Conservation (phyloP, 169 alveolate genomes). For the Plasmodium reichenowi region DNA sequence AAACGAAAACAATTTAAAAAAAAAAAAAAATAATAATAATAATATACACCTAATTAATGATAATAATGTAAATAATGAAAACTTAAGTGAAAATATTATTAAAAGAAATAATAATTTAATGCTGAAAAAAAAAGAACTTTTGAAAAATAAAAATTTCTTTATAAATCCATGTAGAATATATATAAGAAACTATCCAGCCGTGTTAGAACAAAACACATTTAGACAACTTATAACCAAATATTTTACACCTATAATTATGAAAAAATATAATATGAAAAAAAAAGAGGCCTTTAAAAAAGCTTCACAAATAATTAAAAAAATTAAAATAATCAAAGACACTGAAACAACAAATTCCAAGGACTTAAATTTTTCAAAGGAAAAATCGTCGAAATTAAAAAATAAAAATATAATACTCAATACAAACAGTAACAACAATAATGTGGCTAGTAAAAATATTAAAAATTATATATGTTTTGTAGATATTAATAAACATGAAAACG, state of each 20-base stretch:
- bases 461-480: slow-evolving; percentile 67
- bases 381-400: background rate
- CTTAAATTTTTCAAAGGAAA: background rate
- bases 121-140: slow-evolving; percentile 61
- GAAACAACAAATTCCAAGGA: background rate
- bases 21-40: slow-evolving; percentile 30
- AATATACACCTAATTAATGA: slow-evolving; percentile 67
- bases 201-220: slow-evolving; percentile 49
- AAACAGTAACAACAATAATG: slow-evolving; percentile 11
- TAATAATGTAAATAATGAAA: slow-evolving; percentile 61
- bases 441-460: background rate
- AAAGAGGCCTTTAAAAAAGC: slow-evolving; percentile 70
- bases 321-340: slow-evolving; percentile 44
- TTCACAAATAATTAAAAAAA: slow-evolving; percentile 53
- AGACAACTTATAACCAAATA: slow-evolving; percentile 52
- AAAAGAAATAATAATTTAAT: slow-evolving; percentile 53
- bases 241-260: slow-evolving; percentile 74
- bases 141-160: slow-evolving; percentile 70
- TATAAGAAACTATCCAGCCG: slow-evolving; percentile 62
- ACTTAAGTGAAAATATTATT: slow-evolving; percentile 27
- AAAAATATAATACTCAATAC: slow-evolving; percentile 6
- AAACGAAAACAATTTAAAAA: slow-evolving; percentile 28
- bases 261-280: slow-evolving; percentile 60
- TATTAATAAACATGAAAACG: slow-evolving; percentile 62
- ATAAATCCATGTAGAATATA: slow-evolving; percentile 76